Evolutionary conservation across 768 basidiomycete genomes (phyloP).

Genomic region (Boletus barrowsii): DNA sequence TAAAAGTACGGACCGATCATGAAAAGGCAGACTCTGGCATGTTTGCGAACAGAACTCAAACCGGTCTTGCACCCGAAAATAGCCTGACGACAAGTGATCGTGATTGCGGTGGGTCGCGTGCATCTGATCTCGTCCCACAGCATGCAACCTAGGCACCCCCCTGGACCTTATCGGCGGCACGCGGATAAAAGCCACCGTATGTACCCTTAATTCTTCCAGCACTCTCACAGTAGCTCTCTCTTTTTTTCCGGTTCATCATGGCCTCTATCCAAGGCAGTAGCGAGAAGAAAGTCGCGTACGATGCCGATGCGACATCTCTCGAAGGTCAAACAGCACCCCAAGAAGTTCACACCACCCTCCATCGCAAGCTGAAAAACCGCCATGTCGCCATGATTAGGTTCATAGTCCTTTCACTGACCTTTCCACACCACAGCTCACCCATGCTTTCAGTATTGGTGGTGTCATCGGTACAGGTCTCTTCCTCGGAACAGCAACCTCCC

Average conservation of each 20-base stretch:
- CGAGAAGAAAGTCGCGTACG: not conserved
- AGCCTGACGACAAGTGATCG: too few species aligned
- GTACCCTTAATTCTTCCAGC: too few species aligned
- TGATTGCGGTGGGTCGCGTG: not conserved
- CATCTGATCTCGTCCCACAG: not conserved
- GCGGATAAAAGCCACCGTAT: not conserved
- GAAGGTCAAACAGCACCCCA: conserved; percentile 6
- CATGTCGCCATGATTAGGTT: conserved; percentile 37
- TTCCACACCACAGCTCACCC: not conserved
- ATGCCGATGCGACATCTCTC: conserved; percentile 2
- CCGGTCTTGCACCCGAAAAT: too few species aligned
- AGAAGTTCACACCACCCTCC: conserved; percentile 9
- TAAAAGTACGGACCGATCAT: too few species aligned
- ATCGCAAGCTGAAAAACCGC: conserved; percentile 32
- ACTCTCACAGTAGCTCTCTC: not conserved
- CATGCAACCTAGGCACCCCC: not conserved
- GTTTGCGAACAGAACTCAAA: too few species aligned
- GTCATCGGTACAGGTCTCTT: conserved; percentile 43
- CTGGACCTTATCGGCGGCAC: not conserved
- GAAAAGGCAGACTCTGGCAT: too few species aligned
- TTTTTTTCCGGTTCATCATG: not conserved
- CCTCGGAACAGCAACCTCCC: conserved; percentile 33
- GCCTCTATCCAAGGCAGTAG: not conserved
- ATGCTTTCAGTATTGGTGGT: conserved; percentile 28
- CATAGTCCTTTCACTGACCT: not conserved